These are phyloP conservation scores for Ophiostoma ulmi DNA, from an alignment of 2,329 filamentous ascomycete genomes.

Conservation along the genomic window DNA sequence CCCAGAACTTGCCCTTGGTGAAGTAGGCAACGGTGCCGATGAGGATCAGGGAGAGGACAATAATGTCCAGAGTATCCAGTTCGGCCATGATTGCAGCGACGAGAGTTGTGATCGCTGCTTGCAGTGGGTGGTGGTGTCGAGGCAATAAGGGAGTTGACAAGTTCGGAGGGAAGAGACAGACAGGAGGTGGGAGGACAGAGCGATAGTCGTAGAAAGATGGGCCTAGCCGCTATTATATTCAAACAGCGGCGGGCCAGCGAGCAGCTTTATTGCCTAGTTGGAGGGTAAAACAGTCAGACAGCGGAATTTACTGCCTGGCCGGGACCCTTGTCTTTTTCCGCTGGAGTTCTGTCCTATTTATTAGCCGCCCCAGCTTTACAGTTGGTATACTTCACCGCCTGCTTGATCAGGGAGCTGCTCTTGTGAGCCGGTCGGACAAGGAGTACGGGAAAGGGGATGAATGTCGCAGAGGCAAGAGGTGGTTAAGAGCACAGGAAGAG, in stretches of 20 bases:
- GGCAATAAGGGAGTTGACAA: neutral
- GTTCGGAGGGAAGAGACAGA: slow-evolving; percentile 1
- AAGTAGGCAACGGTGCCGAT: slow-evolving; percentile 90
- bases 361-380: slow-evolving; percentile 1
- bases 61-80: slow-evolving; percentile 89
- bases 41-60: slow-evolving; percentile 82
- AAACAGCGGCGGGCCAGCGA: neutral
- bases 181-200: slow-evolving; percentile 12
- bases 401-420: slow-evolving; percentile 15
- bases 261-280: neutral
- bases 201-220: slow-evolving; percentile 6
- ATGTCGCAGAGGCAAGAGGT: neutral
- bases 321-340: slow-evolving; percentile 5
- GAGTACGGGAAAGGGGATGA: neutral
- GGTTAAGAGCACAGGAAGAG: neutral
- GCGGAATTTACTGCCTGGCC: neutral
- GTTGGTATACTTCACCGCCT: slow-evolving; percentile 20
- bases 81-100: slow-evolving; percentile 67
- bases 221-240: slow-evolving; percentile 5
- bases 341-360: neutral
- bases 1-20: slow-evolving; percentile 95
- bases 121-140: neutral
- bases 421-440: neutral
- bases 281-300: neutral
- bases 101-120: slow-evolving; percentile 3